phyloP scores from a whole-genome alignment of 345 rosid genomes.

The Xanthoceras sorbifolium region DNA sequence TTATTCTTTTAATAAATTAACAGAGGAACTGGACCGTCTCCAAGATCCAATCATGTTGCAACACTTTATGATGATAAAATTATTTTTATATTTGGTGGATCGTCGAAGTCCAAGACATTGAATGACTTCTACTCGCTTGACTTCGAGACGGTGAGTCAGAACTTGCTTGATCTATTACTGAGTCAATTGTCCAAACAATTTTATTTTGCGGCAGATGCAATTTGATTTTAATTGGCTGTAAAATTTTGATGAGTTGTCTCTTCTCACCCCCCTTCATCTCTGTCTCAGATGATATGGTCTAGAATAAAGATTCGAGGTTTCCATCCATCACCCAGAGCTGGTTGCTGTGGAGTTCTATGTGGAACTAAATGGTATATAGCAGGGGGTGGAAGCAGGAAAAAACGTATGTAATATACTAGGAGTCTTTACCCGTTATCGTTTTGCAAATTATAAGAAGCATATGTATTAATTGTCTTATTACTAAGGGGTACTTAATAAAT shows the following conservation, averaged over 20 bases:
- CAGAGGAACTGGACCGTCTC: constrained; percentile 90
- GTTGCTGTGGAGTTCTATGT: constrained; percentile 86
- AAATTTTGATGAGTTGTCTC: constrained; percentile 11
- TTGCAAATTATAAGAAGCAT: background rate
- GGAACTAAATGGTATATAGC: constrained; percentile 96
- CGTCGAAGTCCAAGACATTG: constrained; percentile 79
- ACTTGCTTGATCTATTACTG: background rate
- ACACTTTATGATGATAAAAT: constrained; percentile 80
- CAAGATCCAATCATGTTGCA: constrained; percentile 88
- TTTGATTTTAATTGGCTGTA: background rate
- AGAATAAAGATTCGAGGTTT: constrained; percentile 87
- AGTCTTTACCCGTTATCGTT: background rate
- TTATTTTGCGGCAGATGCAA: constrained; percentile 15
- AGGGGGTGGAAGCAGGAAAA: constrained; percentile 98
- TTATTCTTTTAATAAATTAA: constrained; percentile 9
- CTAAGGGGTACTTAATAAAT: no score
- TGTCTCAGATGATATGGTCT: constrained; percentile 87
- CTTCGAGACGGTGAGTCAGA: constrained; percentile 76
- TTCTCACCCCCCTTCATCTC: background rate
- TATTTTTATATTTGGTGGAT: constrained; percentile 83
- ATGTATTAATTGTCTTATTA: background rate
- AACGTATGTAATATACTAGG: constrained; percentile 49
- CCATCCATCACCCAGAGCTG: constrained; percentile 95
- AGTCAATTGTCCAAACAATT: background rate
- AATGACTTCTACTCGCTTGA: constrained; percentile 94